Base-by-base conservation (phyloP, 495 filamentous ascomycete genomes). In the Thermothielavioides terrestris region DNA sequence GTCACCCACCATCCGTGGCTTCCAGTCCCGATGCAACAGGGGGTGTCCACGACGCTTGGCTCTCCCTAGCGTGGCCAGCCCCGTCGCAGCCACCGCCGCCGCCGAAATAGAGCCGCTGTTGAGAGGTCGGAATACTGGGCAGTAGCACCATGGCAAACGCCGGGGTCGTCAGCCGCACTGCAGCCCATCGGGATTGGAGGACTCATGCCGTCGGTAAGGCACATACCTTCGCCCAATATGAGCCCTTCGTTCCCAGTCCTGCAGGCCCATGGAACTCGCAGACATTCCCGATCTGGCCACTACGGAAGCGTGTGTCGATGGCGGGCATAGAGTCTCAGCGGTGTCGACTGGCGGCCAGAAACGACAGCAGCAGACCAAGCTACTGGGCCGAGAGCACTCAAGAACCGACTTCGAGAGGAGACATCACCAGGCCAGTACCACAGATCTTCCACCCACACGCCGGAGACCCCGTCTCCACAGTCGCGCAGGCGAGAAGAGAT, bases 151-250 rank as follows among this genome's bases (percentile, higher is more conserved):
- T 37, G 41, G 32, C 31, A 20, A 31, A 32, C 35, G 44, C n/a
- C n/a, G n/a, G n/a, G n/a, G n/a, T 44, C 20, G 28, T 63, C 61
- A 63, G 61, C 61, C 61, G 61, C 61, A 60, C 52, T 60, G 55
- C 61, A 49, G 7, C 30, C 25, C 14, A 40, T 61, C 61, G 60
- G 60, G 34, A 36, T 38, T 49, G 11, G 22, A 50, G 17, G 35
- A 51, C 35, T 28, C 41, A 52, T 32, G 23, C 7, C 3, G 22
- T 31, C 36, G 26, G 35, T 27, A 26, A 42, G 32, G 49, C 40
- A 52, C 14, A 26, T 18, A 23, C 34, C 14, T 5, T 34, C 34
- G 54, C 44, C 55, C 38, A 49, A 55, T 61, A 56, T 61, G 52
- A 56, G 48, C 31, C 37, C 56, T 18, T 32, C 50, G 14, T 20